Evolutionary conservation across 257 asterid genomes (phyloP).

Genomic region (Osmanthus fragrans): DNA sequence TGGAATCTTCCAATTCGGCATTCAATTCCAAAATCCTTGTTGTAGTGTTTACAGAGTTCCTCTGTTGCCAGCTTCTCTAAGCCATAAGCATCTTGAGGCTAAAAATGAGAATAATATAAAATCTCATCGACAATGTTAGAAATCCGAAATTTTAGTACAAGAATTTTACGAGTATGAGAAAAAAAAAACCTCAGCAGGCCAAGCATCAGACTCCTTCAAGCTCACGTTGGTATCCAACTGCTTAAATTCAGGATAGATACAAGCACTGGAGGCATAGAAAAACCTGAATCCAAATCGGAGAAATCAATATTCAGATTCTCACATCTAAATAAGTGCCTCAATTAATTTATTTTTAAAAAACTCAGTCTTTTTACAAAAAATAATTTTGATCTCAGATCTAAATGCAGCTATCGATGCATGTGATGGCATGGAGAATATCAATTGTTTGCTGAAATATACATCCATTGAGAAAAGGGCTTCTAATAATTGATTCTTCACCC

Average conservation of each 20-base stretch:
- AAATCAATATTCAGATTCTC: background rate
- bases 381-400: background rate
- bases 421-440: background rate
- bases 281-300: constrained; percentile 46
- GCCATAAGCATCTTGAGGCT: constrained; percentile 96
- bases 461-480: background rate
- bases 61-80: constrained; percentile 83
- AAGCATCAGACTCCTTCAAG: constrained; percentile 89
- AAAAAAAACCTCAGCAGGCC: constrained; percentile 85
- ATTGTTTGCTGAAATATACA: background rate
- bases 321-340: background rate
- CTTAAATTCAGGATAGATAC: constrained; percentile 87
- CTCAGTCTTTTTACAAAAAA: background rate
- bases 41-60: constrained; percentile 85
- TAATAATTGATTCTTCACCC: background rate
- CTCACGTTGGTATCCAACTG: constrained; percentile 86
- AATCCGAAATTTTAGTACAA: background rate
- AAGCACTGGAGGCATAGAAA: constrained; percentile 87
- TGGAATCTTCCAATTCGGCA: constrained; percentile 93
- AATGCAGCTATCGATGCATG: background rate
- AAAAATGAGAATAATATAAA: constrained; percentile 5
- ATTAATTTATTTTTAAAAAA: background rate
- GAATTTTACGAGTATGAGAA: constrained; percentile 13
- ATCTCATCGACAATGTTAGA: background rate
- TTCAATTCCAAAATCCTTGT: constrained; percentile 85